Percentiles rank a stretch among this genome's conserved stretches.
phyloP scores from a whole-genome alignment of 129 eudicot genomes.

The Smallanthus sonchifolius region DNA sequence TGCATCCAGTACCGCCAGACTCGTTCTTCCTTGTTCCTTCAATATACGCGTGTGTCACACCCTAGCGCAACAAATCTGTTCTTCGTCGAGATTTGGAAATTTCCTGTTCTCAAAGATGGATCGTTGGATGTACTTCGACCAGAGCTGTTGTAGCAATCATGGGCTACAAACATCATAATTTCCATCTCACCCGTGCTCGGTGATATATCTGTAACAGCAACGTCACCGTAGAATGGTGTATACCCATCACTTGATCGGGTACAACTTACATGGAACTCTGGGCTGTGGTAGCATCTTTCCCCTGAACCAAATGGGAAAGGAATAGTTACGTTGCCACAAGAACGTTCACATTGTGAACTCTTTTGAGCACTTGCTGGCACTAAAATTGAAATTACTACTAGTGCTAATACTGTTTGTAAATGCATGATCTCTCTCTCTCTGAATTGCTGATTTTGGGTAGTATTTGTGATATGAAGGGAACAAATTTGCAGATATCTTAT shows the following conservation, averaged over 20 bases:
- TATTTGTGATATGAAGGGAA: neutral
- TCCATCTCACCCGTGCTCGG: neutral
- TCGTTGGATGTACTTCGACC: neutral
- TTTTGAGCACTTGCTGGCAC: neutral
- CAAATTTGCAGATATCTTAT: no score
- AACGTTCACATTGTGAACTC: neutral
- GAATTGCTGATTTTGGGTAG: neutral
- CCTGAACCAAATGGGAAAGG: neutral
- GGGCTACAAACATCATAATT: neutral
- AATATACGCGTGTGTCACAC: slow-evolving; percentile 5
- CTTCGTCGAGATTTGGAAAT: neutral
- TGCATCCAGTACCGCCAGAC: no score
- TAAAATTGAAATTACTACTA: neutral
- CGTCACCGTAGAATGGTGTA: neutral
- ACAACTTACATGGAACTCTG: neutral
- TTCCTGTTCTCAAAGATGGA: no score
- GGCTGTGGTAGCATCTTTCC: neutral
- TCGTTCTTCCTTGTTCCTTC: neutral
- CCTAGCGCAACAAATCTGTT: slow-evolving; percentile 24
- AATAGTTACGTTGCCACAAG: neutral
- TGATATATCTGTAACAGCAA: neutral
- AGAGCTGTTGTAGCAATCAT: slow-evolving; percentile 12
- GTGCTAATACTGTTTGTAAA: neutral
- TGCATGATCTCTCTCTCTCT: neutral
- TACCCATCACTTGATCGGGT: neutral